A percentile compares a stretch with the other conserved stretches of the same genome.
phyloP scores from a whole-genome alignment of 2,329 filamentous ascomycete species.

The Trichoderma lentiforme region DNA sequence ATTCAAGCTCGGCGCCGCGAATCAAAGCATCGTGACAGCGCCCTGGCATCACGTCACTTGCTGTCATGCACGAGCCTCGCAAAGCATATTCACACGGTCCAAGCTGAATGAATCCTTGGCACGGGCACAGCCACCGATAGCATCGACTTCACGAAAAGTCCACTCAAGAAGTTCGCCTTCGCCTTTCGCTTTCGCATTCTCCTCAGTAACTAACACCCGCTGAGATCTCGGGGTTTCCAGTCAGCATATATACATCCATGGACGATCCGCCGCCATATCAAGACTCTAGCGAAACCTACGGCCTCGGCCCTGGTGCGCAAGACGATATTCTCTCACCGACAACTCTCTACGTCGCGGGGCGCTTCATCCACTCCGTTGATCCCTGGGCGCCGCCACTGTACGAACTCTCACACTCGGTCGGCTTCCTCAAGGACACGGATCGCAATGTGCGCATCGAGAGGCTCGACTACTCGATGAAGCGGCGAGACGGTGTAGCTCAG shows the following conservation, averaged over 20 bases:
- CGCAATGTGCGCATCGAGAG: slow-evolving; percentile 31
- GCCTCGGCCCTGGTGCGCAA: background rate
- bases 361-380: slow-evolving; percentile 34
- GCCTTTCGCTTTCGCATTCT: background rate
- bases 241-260: background rate
- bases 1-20: background rate
- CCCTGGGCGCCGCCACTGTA: slow-evolving; percentile 32
- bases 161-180: background rate
- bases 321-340: slow-evolving; percentile 28
- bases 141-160: background rate
- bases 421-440: slow-evolving; percentile 32
- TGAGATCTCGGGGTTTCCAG: background rate
- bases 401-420: slow-evolving; percentile 36
- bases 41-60: background rate
- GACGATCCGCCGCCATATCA: slow-evolving; percentile 6
- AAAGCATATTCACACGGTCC: background rate
- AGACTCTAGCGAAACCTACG: background rate
- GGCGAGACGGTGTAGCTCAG: slow-evolving; percentile 25
- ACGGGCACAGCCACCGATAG: background rate
- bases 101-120: background rate
- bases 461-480: slow-evolving; percentile 30
- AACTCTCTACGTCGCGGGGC: slow-evolving; percentile 33
- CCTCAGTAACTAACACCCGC: background rate
- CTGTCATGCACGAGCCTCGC: background rate
- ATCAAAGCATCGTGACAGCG: background rate